Percentiles rank a stretch among this genome's conserved stretches.
Evolutionary conservation across 352 stramenopile genomes (phyloP).

Genomic region (Thraustochytrium sp.): DNA sequence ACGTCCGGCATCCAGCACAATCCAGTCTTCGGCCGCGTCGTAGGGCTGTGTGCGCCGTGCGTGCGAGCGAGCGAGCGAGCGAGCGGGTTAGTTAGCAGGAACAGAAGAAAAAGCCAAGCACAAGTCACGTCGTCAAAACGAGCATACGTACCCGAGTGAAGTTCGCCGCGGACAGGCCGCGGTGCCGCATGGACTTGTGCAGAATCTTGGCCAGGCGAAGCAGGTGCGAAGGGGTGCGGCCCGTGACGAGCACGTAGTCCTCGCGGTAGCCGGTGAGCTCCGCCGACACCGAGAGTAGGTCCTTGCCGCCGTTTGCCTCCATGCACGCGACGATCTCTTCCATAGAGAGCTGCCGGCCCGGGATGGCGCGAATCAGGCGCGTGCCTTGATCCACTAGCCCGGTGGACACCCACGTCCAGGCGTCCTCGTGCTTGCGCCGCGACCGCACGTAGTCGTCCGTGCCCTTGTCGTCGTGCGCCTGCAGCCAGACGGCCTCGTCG

Average conservation of each 20-base stretch:
- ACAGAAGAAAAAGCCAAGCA: background rate
- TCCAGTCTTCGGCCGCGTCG: background rate
- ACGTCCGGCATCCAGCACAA: background rate
- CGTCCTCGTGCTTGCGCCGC: background rate
- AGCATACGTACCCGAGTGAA: background rate
- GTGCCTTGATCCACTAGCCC: background rate
- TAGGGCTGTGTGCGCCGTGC: background rate
- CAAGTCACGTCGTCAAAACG: too few species aligned
- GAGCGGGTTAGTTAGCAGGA: too few species aligned
- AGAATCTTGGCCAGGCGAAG: slow-evolving; percentile 5
- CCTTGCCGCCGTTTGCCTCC: background rate
- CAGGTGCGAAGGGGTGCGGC: background rate
- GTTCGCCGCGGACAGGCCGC: background rate
- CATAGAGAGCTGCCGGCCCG: background rate
- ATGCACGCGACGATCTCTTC: background rate
- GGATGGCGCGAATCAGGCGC: background rate
- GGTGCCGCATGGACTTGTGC: background rate
- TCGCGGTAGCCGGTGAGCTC: background rate
- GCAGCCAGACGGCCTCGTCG: background rate
- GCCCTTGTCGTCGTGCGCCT: background rate
- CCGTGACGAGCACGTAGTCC: background rate
- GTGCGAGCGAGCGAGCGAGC: too few species aligned
- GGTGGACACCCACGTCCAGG: slow-evolving; percentile 5
- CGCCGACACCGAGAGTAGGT: background rate
- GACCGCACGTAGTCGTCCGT: background rate